These are phyloP conservation scores for Mallotus japonicus DNA, from an alignment of 441 rosid species.

Conservation along the genomic window DNA sequence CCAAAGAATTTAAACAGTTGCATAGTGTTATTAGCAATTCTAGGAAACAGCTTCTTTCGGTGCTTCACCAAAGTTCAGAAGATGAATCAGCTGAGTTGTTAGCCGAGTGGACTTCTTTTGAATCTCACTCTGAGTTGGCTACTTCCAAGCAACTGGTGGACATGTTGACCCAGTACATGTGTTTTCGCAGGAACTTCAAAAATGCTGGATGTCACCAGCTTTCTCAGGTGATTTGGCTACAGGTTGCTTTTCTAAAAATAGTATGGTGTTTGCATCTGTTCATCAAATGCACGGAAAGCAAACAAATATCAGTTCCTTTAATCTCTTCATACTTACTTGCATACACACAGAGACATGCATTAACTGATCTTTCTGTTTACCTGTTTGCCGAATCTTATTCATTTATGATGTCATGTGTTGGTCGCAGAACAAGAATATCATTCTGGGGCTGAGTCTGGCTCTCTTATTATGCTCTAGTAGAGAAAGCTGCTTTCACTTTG, in stretches of 20 bases:
- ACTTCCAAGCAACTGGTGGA: constrained; percentile 74
- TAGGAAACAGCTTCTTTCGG: constrained; percentile 54
- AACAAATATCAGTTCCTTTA: not conserved
- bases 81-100: constrained; percentile 42
- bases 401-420: constrained; percentile 27
- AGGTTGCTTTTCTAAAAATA: not conserved
- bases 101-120: constrained; percentile 46
- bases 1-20: constrained; percentile 44
- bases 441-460: constrained; percentile 68
- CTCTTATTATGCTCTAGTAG: constrained; percentile 78
- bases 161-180: constrained; percentile 44
- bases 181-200: constrained; percentile 42
- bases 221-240: constrained; percentile 52
- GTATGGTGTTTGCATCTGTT: not conserved
- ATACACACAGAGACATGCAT: not conserved
- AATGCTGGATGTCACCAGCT: constrained; percentile 45
- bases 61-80: constrained; percentile 43
- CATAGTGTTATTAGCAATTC: constrained; percentile 43
- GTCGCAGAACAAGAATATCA: constrained; percentile 65
- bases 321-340: not conserved
- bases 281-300: constrained; percentile 1
- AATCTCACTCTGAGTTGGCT: constrained; percentile 48
- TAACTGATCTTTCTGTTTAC: not conserved
- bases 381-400: constrained; percentile 15
- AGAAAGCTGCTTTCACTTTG: constrained; percentile 96